Percentiles rank a stretch among this genome's conserved stretches.
phyloP scores from a whole-genome alignment of 2,329 filamentous ascomycete species.

The Arthrinium phaeospermum region DNA sequence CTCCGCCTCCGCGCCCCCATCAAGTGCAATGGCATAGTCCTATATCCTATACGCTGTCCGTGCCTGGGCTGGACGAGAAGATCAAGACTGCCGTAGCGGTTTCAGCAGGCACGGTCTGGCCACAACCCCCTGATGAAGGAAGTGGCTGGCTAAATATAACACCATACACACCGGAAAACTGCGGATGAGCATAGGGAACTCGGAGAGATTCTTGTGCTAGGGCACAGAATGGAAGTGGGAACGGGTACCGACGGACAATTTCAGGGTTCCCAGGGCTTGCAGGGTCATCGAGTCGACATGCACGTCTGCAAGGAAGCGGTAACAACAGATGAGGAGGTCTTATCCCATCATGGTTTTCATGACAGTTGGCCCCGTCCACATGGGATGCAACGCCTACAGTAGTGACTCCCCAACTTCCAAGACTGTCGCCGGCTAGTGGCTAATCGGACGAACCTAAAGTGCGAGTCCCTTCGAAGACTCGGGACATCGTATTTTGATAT shows the following conservation, averaged over 20 bases:
- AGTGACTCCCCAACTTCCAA: not conserved
- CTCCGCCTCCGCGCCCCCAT: conserved; percentile 14
- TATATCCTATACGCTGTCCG: not conserved
- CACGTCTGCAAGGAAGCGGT: not conserved
- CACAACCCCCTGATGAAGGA: not conserved
- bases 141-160: not conserved
- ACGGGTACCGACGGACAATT: not conserved
- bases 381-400: not conserved
- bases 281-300: not conserved
- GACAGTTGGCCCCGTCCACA: conserved; percentile 6
- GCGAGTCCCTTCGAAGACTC: not conserved
- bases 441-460: not conserved
- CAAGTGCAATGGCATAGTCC: not conserved
- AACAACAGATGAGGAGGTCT: conserved; percentile 1
- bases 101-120: not conserved
- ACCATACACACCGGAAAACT: not conserved
- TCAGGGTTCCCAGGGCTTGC: not conserved
- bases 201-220: not conserved
- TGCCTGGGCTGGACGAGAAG: not conserved
- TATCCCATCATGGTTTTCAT: not conserved
- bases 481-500: not conserved
- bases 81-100: not conserved
- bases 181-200: not conserved
- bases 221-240: not conserved
- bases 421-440: not conserved